These are phyloP conservation scores for Nakataea oryzae DNA, from an alignment of 2,329 filamentous ascomycete genomes.

Conservation along the genomic window DNA sequence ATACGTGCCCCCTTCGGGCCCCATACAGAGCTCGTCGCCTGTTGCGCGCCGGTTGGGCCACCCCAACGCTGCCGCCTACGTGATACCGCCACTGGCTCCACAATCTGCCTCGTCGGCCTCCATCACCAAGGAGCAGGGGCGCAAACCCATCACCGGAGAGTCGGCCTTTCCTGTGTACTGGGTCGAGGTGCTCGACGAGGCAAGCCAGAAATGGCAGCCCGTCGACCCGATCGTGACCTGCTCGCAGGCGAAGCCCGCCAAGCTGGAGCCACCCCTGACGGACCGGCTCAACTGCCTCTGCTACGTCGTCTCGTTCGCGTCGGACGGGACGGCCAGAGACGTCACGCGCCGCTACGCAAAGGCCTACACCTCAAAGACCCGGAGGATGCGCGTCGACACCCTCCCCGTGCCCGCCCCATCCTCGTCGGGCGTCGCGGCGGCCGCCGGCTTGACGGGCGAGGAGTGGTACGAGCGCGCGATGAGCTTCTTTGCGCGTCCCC, in stretches of 20 bases:
- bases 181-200: slow-evolving; percentile 83
- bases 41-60: slow-evolving; percentile 40
- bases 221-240: slow-evolving; percentile 77
- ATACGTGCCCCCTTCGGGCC: slow-evolving; percentile 13
- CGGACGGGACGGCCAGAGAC: slow-evolving; percentile 67
- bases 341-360: slow-evolving; percentile 84
- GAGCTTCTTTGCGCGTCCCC: slow-evolving; percentile 31
- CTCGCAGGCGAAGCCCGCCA: slow-evolving; percentile 63
- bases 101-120: background rate
- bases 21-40: slow-evolving; percentile 18
- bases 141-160: slow-evolving; percentile 51
- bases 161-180: slow-evolving; percentile 80
- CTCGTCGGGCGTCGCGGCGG: slow-evolving; percentile 5
- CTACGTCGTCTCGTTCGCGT: slow-evolving; percentile 81
- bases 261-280: slow-evolving; percentile 72
- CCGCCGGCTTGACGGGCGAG: slow-evolving; percentile 4
- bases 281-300: slow-evolving; percentile 67
- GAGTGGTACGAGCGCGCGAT: slow-evolving; percentile 45
- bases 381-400: slow-evolving; percentile 65
- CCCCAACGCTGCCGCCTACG: slow-evolving; percentile 41
- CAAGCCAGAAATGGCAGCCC: slow-evolving; percentile 83
- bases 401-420: background rate
- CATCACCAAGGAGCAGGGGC: slow-evolving; percentile 6
- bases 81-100: slow-evolving; percentile 30
- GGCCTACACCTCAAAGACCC: slow-evolving; percentile 82